Evolutionary conservation across 106 monocot species (phyloP).

Genomic region (Apostasia ramifera): DNA sequence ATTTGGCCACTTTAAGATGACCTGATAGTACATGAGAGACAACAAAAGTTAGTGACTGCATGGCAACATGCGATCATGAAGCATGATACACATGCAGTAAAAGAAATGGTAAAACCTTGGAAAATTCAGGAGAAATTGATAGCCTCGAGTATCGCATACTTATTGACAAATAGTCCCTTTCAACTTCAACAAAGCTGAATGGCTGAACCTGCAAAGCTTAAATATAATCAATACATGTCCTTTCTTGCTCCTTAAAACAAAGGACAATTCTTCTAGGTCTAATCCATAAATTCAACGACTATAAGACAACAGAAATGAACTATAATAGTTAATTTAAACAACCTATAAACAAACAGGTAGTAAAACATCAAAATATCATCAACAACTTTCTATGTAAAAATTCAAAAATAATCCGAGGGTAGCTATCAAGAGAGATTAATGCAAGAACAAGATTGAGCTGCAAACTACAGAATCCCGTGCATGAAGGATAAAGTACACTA

Average conservation of each 20-base stretch:
- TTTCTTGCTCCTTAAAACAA: background rate
- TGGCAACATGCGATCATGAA: background rate
- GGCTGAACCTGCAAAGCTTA: constrained; percentile 55
- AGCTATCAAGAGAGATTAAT: background rate
- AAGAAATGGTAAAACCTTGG: constrained; percentile 49
- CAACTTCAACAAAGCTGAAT: constrained; percentile 65
- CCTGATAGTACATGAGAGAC: constrained; percentile 25
- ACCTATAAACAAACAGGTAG: background rate
- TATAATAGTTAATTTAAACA: too few relatives aligned
- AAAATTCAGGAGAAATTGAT: constrained; percentile 75
- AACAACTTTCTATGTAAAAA: background rate
- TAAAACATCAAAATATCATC: background rate
- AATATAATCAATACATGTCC: background rate
- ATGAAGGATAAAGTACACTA: background rate
- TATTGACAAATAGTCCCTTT: constrained; percentile 84
- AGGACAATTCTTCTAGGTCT: too few relatives aligned
- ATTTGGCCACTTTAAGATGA: constrained; percentile 77
- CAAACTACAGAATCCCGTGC: background rate
- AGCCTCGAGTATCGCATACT: constrained; percentile 81
- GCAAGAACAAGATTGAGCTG: background rate
- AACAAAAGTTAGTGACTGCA: background rate
- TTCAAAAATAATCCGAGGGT: background rate
- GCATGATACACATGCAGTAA: background rate
- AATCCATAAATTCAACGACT: background rate
- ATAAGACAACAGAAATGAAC: too few relatives aligned